Conservation (phyloP, 2,329 filamentous ascomycete genomes). For the Botrytis paeoniae region DNA sequence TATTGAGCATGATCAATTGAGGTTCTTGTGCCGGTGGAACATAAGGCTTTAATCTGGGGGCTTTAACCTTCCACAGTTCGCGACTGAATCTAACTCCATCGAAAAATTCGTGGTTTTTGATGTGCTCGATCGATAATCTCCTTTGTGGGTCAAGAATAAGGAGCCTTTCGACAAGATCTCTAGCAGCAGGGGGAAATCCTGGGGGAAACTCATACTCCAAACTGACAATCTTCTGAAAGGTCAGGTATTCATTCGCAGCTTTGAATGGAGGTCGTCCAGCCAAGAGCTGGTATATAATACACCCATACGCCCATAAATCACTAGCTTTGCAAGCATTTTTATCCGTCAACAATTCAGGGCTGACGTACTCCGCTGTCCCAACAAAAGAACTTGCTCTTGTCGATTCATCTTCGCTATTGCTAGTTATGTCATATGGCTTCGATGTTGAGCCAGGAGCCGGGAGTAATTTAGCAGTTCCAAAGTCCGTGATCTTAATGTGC, state of each 20-base stretch:
- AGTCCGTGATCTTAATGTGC: slow-evolving; percentile 98
- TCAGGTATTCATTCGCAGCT: slow-evolving; percentile 90
- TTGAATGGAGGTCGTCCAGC: slow-evolving; percentile 98
- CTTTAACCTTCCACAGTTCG: slow-evolving; percentile 82
- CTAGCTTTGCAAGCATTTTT: slow-evolving; percentile 98
- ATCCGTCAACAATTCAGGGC: slow-evolving; percentile 91
- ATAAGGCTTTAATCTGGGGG: slow-evolving; percentile 82
- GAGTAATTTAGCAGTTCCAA: slow-evolving; percentile 94
- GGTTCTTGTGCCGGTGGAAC: slow-evolving; percentile 73
- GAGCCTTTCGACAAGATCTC: slow-evolving; percentile 85
- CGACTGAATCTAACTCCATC: slow-evolving; percentile 82
- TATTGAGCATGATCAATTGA: slow-evolving; percentile 69
- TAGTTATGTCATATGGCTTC: slow-evolving; percentile 42
- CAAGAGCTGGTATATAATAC: slow-evolving; percentile 93
- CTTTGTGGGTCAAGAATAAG: slow-evolving; percentile 83
- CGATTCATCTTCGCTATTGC: slow-evolving; percentile 50
- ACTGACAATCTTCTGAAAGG: slow-evolving; percentile 95
- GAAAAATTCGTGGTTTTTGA: slow-evolving; percentile 96
- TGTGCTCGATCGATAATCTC: slow-evolving; percentile 87
- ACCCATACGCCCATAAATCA: slow-evolving; percentile 97
- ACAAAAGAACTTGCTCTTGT: slow-evolving; percentile 90
- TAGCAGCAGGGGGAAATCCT: slow-evolving; percentile 81
- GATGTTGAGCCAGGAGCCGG: slow-evolving; percentile 48
- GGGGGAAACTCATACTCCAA: slow-evolving; percentile 91
- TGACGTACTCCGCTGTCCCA: slow-evolving; percentile 96